Conservation (phyloP, 257 asterid genomes). For the Plantago ovata region DNA sequence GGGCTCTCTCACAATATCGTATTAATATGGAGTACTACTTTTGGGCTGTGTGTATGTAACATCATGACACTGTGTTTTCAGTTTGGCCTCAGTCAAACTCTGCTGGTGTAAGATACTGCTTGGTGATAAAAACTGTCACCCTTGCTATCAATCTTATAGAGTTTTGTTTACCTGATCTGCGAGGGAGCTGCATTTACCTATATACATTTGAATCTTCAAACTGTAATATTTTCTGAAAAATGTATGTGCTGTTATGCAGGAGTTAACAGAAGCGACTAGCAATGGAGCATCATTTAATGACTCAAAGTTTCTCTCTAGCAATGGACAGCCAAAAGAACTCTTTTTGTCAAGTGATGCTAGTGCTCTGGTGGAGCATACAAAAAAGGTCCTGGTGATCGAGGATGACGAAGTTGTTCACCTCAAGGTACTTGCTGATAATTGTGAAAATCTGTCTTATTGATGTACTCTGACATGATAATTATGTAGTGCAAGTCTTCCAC, state of each 20-base stretch:
- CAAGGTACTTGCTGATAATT: conserved; percentile 32
- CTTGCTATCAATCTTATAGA: background rate
- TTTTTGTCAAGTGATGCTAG: conserved; percentile 72
- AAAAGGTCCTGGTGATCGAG: conserved; percentile 61
- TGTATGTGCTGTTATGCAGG: conserved; percentile 40
- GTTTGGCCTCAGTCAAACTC: background rate
- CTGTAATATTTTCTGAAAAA: conserved; percentile 19
- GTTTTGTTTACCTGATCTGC: background rate
- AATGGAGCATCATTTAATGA: conserved; percentile 41
- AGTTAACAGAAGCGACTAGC: conserved; percentile 40
- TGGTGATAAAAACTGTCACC: too few species aligned
- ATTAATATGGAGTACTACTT: background rate
- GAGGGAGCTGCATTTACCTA: background rate
- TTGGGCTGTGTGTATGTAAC: background rate
- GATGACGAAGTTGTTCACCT: conserved; percentile 67
- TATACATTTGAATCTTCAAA: background rate
- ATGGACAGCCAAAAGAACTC: conserved; percentile 54
- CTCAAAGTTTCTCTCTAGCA: conserved; percentile 43
- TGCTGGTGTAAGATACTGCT: background rate
- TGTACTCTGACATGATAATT: too few species aligned
- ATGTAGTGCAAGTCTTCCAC: background rate
- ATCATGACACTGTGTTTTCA: background rate
- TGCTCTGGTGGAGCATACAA: conserved; percentile 70
- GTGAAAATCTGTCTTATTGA: too few species aligned
- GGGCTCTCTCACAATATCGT: conserved; percentile 14